phyloP scores from a whole-genome alignment of 192 early-diverging fungal genomes.

The Coemansia asiatica region DNA sequence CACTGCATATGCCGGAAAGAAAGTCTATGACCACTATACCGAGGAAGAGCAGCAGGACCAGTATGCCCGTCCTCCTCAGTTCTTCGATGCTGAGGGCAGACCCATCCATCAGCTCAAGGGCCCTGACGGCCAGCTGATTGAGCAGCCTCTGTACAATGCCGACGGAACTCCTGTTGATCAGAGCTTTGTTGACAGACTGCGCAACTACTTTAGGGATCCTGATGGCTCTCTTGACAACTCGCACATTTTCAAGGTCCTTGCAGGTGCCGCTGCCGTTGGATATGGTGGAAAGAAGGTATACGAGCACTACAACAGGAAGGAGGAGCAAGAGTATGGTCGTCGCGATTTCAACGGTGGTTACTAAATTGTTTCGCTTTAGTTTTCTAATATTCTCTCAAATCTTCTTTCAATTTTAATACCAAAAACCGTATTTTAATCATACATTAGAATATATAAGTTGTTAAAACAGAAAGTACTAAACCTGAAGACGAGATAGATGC shows the following conservation, averaged over 20 bases:
- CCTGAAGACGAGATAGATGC: no score
- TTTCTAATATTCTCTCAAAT: background rate
- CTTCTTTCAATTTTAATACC: background rate
- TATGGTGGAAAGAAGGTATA: conserved; percentile 26
- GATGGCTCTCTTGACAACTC: conserved; percentile 2
- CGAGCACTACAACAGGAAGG: conserved; percentile 14
- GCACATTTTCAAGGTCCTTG: background rate
- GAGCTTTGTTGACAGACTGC: background rate
- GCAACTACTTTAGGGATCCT: conserved; percentile 1
- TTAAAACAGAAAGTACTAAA: no score
- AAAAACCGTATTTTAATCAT: background rate
- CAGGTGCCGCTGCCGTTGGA: background rate
- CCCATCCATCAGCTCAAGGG: conserved; percentile 1
- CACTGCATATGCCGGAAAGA: conserved; percentile 21
- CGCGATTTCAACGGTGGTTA: background rate
- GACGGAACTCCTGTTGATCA: background rate
- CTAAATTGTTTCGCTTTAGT: background rate
- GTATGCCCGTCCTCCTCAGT: background rate
- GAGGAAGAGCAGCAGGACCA: conserved; percentile 12
- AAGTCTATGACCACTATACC: conserved; percentile 21
- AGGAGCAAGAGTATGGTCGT: background rate
- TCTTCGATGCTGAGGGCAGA: conserved; percentile 5
- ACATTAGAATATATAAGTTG: background rate
- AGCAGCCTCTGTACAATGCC: conserved; percentile 5
- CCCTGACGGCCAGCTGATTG: conserved; percentile 3